Evolutionary conservation across 2,329 filamentous ascomycete genomes (phyloP).

Genomic region (Nemania sp.): DNA sequence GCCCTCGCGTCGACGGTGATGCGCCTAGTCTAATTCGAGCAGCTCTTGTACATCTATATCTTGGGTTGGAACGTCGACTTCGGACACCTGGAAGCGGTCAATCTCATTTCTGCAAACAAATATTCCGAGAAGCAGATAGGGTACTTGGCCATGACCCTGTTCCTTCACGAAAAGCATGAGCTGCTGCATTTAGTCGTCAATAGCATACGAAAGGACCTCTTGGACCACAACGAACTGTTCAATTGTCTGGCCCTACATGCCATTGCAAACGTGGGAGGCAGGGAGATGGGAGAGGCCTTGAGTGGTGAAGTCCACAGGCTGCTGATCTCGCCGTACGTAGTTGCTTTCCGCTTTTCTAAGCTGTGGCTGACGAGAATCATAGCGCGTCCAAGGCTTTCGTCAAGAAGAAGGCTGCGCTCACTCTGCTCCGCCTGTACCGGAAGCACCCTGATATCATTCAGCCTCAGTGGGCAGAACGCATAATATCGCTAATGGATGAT

Average conservation of each 20-base stretch:
- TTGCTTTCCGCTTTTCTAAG: not conserved
- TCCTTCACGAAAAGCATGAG: constrained; percentile 96
- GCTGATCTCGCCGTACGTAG: constrained; percentile 85
- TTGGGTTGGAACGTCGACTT: constrained; percentile 99
- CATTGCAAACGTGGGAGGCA: constrained; percentile 94
- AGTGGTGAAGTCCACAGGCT: constrained; percentile 90
- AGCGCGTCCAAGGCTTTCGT: constrained; percentile 89
- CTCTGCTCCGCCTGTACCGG: constrained; percentile 87
- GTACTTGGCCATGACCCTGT: constrained; percentile 95
- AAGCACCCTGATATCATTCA: constrained; percentile 94
- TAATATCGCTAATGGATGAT: constrained; percentile 99
- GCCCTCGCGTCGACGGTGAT: constrained; percentile 8
- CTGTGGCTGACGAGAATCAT: constrained; percentile 20
- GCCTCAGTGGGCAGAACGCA: constrained; percentile 95
- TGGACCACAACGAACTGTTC: constrained; percentile 95
- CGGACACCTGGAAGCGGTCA: constrained; percentile 96
- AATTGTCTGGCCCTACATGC: constrained; percentile 96
- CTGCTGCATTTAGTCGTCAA: constrained; percentile 95
- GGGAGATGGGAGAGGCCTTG: constrained; percentile 95
- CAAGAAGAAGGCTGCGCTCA: constrained; percentile 98
- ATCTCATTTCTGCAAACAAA: constrained; percentile 93
- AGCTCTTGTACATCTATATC: constrained; percentile 97
- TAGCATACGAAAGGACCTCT: constrained; percentile 93
- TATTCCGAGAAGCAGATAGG: constrained; percentile 99
- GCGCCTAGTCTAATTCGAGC: constrained; percentile 15